Evolutionary conservation across 495 filamentous ascomycete genomes (phyloP).

Genomic region (Bombardia bombarda): DNA sequence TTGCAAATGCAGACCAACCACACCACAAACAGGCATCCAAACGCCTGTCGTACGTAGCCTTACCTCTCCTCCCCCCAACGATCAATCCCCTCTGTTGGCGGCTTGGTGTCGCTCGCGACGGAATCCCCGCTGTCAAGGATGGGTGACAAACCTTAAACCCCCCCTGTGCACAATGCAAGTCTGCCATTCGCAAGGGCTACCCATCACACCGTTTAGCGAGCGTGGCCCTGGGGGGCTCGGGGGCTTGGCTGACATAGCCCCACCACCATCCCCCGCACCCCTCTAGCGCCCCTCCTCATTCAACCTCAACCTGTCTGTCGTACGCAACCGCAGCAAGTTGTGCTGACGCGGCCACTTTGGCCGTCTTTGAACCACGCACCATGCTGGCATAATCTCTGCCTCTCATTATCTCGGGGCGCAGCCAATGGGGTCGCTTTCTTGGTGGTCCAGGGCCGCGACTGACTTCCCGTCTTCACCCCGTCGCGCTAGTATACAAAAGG

Average conservation of each 20-base stretch:
- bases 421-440: conserved; percentile 2
- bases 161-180: not conserved
- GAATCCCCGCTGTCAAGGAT: not conserved
- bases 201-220: conserved; percentile 7
- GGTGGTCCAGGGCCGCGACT: no score
- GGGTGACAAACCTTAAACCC: conserved; percentile 1
- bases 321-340: conserved; percentile 9
- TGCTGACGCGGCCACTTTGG: conserved; percentile 23
- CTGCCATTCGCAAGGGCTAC: conserved; percentile 10
- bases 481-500: no score
- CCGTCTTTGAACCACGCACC: not conserved
- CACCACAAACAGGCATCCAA: no score
- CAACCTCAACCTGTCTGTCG: conserved; percentile 1
- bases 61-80: no score
- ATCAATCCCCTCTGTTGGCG: no score
- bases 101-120: no score
- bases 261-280: no score
- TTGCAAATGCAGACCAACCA: no score
- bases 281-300: conserved; percentile 5
- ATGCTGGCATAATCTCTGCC: not conserved
- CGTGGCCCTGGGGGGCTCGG: not conserved
- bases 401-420: not conserved
- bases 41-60: not conserved
- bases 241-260: conserved; percentile 17
- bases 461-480: no score